Conservation (phyloP, 2,329 filamentous ascomycete genomes). For the Colletotrichum tofieldiae region DNA sequence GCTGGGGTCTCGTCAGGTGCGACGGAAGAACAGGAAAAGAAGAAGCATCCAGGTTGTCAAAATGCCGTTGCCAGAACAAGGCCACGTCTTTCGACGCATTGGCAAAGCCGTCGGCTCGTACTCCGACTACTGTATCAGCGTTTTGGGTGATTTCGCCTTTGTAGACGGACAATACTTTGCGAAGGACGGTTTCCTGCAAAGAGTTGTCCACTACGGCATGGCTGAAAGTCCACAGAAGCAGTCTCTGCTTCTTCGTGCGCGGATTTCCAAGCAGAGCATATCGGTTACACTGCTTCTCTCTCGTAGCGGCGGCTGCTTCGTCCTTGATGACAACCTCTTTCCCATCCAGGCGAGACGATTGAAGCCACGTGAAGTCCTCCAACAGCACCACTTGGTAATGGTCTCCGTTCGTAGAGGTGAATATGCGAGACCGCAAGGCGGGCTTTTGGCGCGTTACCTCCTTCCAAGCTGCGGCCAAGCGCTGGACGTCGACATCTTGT, state of each 20-base stretch:
- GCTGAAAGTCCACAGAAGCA: background rate
- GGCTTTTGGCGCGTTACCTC: background rate
- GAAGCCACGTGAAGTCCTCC: background rate
- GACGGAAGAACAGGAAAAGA: conserved; percentile 13
- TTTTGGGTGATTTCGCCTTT: background rate
- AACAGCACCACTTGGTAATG: background rate
- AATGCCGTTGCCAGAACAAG: background rate
- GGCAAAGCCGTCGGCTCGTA: background rate
- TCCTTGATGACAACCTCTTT: background rate
- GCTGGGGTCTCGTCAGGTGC: background rate
- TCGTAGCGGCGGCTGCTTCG: background rate
- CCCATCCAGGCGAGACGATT: background rate
- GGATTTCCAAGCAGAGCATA: background rate
- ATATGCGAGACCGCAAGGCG: background rate
- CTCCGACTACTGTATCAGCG: background rate
- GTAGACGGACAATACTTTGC: background rate
- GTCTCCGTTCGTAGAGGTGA: background rate
- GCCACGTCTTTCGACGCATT: background rate
- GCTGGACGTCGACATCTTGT: background rate
- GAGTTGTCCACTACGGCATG: background rate
- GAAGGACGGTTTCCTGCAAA: background rate
- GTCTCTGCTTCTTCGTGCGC: background rate
- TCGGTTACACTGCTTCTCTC: background rate
- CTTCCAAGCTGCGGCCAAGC: background rate
- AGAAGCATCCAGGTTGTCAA: conserved; percentile 1